Evolutionary conservation across 1,284 basidiomycete species (phyloP).

Genomic region (Cryptococcus sp.): DNA sequence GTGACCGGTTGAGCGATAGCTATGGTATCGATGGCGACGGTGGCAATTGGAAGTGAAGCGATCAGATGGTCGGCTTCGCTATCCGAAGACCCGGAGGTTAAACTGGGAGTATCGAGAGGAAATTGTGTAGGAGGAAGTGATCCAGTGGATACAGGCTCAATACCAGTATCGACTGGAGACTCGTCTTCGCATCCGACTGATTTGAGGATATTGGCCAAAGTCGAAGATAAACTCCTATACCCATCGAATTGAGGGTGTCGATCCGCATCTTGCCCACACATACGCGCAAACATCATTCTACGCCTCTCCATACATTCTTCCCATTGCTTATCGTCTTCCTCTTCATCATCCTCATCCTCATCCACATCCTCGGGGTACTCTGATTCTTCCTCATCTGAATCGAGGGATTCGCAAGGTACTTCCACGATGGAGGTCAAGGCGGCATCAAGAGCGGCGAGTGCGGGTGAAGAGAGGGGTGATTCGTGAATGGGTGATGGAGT

Average conservation of each 20-base stretch:
- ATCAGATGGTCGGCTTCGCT: background rate
- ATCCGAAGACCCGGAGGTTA: background rate
- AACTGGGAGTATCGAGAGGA: background rate
- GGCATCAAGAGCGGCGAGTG: background rate
- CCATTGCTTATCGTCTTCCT: slow-evolving; percentile 27
- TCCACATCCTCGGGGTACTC: slow-evolving; percentile 6
- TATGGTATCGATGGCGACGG: too few species aligned
- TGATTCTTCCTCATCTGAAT: slow-evolving; percentile 4
- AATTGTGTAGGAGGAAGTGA: background rate
- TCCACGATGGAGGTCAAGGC: background rate
- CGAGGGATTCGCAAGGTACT: background rate
- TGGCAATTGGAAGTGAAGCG: too few species aligned
- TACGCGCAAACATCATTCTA: slow-evolving; percentile 43
- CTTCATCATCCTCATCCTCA: slow-evolving; percentile 10
- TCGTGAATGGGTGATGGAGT: background rate
- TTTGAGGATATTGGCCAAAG: slow-evolving; percentile 29
- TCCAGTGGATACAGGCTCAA: background rate
- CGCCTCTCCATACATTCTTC: slow-evolving; percentile 40
- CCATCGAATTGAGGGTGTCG: slow-evolving; percentile 42
- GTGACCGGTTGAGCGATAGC: too few species aligned
- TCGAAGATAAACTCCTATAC: slow-evolving; percentile 39
- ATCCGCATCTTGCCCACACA: slow-evolving; percentile 18
- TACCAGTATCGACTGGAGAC: background rate
- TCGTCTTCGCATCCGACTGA: slow-evolving; percentile 13
- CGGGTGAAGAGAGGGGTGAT: background rate